A percentile compares a stretch with the other conserved stretches of the same genome.
These are phyloP conservation scores for Aspergillus oerlinghausenensis DNA, from an alignment of 2,329 filamentous ascomycete species.

Conservation along the genomic window DNA sequence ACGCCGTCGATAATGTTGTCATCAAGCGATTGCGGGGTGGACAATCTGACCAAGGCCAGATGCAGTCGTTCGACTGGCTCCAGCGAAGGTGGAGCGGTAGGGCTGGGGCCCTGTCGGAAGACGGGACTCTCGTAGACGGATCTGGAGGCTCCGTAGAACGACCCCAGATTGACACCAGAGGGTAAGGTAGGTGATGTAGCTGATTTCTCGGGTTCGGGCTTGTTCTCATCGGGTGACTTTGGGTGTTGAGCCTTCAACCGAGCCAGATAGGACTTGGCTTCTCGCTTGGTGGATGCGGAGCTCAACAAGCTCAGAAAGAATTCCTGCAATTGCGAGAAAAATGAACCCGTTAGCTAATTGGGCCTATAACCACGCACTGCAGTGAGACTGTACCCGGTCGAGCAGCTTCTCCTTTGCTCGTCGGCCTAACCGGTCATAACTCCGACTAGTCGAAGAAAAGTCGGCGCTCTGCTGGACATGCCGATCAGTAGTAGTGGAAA, in stretches of 20 bases:
- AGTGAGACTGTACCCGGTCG: constrained; percentile 32
- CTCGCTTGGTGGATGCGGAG: constrained; percentile 84
- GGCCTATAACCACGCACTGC: background rate
- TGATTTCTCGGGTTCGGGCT: constrained; percentile 21
- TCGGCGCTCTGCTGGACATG: constrained; percentile 24
- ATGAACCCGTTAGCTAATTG: constrained; percentile 1
- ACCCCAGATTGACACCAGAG: constrained; percentile 57
- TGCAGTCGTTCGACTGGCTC: constrained; percentile 54
- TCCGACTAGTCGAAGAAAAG: constrained; percentile 26
- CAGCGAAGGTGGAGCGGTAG: constrained; percentile 32
- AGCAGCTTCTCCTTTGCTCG: constrained; percentile 42
- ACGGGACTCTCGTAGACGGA: constrained; percentile 57
- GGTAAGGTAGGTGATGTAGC: constrained; percentile 14
- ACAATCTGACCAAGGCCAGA: constrained; percentile 80
- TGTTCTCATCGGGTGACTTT: constrained; percentile 30
- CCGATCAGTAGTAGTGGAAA: constrained; percentile 16
- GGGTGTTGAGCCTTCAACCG: constrained; percentile 61
- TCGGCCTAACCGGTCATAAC: constrained; percentile 30
- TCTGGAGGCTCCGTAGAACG: constrained; percentile 54
- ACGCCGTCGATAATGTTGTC: constrained; percentile 68
- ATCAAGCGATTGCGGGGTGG: constrained; percentile 66
- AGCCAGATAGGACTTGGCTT: constrained; percentile 86
- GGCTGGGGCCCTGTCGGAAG: constrained; percentile 52
- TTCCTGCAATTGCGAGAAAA: constrained; percentile 50
- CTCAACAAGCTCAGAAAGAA: constrained; percentile 82